Conservation (phyloP, 495 filamentous ascomycete species). For the Symbiotaphrina buchneri region DNA sequence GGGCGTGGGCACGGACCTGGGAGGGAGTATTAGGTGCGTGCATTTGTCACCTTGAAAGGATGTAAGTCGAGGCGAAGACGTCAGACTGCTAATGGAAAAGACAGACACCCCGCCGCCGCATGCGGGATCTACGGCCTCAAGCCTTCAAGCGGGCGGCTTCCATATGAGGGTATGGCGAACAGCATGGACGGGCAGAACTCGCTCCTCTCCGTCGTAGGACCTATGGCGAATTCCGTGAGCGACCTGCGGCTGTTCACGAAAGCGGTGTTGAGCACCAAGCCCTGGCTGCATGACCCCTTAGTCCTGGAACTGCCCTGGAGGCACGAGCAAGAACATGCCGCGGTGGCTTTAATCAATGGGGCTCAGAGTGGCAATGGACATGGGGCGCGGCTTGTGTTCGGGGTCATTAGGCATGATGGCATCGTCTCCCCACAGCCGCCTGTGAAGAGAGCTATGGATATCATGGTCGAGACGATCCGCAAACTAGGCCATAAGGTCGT, state of each 20-base stretch:
- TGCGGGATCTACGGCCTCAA: slow-evolving; percentile 2
- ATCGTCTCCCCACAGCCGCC: slow-evolving; percentile 25
- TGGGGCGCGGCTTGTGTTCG: no score
- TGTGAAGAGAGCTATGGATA: slow-evolving; percentile 26
- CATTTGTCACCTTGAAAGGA: no score
- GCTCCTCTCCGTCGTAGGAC: slow-evolving; percentile 33
- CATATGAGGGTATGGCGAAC: slow-evolving; percentile 20
- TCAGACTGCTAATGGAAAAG: no score
- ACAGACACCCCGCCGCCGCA: slow-evolving; percentile 1
- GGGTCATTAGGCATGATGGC: slow-evolving; percentile 26
- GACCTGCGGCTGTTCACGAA: slow-evolving; percentile 30
- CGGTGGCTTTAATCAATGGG: no score
- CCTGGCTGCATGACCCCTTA: slow-evolving; percentile 43
- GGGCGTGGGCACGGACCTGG: slow-evolving; percentile 5
- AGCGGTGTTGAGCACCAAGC: slow-evolving; percentile 25
- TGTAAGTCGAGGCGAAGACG: no score
- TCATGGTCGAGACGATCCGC: slow-evolving; percentile 23
- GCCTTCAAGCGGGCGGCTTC: slow-evolving; percentile 22
- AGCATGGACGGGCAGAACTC: slow-evolving; percentile 26
- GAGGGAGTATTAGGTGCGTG: no score
- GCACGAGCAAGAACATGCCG: slow-evolving; percentile 22
- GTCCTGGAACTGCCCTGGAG: slow-evolving; percentile 41
- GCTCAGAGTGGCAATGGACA: no score
- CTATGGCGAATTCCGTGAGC: slow-evolving; percentile 23
- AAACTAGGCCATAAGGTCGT: slow-evolving; percentile 32